Evolutionary conservation across 345 rosid species (phyloP), one percentile per base, ranked within the genome.

Genomic region (Carallia pectinifolia): DNA sequence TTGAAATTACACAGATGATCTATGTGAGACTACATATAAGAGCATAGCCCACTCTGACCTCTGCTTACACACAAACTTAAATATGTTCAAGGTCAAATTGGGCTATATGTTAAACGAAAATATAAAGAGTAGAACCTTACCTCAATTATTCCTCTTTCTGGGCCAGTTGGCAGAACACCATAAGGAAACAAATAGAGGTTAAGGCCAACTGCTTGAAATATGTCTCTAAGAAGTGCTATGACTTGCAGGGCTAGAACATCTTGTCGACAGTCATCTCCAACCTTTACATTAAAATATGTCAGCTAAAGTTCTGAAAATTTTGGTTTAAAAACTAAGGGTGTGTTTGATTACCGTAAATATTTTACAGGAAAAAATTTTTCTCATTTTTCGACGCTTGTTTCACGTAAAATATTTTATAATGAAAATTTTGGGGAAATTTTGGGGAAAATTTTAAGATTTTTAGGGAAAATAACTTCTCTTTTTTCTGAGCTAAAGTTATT

Each of bases 161-260:
- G 89, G 39, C 97, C 99, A 48, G 99, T 95, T 67, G 99, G 99
- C 77, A 95, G 97, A 80, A 95, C 99, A 81, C 96, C 98, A 76
- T 95, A 95, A 69, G 99, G 99, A 78, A 89, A 92, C 66, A 95
- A 68, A 82, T 95, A 95, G 40, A 95, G 86, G 77, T 92, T 84
- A 70, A 95, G 77, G 76, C 97, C 97, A 60, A 86, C 90, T 18
- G 99, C 96, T 73, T 84, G 77, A 88, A 88, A 92, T 82, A 90
- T 87, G 75, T 92, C 99, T 80, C 93, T 83, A 55, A 92, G 90
- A 82, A 92, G 94, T 53, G 97, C 71, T 83, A 95, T 90, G 62
- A 96, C 99, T 89, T 96, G 99, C 75, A 92, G 96, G 62, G 98
- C 99, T 81, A 96, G 94, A 74, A 96, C 97, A 80, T 96, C 99